Conservation (phyloP, 768 basidiomycete species). For the Mycena leptocephala region DNA sequence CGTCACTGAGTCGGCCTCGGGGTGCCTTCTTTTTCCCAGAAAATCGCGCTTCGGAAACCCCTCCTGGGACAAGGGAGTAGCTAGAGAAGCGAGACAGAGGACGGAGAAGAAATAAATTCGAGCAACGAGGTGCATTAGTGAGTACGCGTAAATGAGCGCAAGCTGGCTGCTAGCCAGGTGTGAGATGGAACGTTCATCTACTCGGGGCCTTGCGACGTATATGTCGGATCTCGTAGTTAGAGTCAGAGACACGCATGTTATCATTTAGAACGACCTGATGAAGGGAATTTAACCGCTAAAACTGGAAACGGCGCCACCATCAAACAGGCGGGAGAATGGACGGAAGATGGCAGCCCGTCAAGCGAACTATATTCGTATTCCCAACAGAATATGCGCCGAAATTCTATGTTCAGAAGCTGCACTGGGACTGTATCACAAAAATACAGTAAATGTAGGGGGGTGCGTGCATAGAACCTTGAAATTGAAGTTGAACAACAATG, state of each 20-base stretch:
- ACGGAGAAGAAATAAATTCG: background rate
- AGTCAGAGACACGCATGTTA: background rate
- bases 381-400: too few species aligned
- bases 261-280: background rate
- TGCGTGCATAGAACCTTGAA: too few species aligned
- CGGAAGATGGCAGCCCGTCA: background rate
- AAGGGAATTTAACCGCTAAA: background rate
- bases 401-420: too few species aligned
- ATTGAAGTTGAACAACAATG: too few species aligned
- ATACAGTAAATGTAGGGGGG: too few species aligned
- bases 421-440: too few species aligned
- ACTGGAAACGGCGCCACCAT: background rate
- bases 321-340: background rate
- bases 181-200: background rate
- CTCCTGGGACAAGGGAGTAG: background rate
- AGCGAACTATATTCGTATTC: too few species aligned
- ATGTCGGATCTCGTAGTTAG: too few species aligned
- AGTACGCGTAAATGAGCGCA: background rate
- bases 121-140: background rate
- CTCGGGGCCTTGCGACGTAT: too few species aligned
- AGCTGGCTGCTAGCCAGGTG: background rate
- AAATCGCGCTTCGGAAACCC: background rate
- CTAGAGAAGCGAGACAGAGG: background rate
- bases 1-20: background rate
- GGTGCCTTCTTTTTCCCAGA: background rate